These are phyloP conservation scores for Dryadomyces quercus-mongolicae DNA, from an alignment of 2,329 filamentous ascomycete species.

Conservation along the genomic window DNA sequence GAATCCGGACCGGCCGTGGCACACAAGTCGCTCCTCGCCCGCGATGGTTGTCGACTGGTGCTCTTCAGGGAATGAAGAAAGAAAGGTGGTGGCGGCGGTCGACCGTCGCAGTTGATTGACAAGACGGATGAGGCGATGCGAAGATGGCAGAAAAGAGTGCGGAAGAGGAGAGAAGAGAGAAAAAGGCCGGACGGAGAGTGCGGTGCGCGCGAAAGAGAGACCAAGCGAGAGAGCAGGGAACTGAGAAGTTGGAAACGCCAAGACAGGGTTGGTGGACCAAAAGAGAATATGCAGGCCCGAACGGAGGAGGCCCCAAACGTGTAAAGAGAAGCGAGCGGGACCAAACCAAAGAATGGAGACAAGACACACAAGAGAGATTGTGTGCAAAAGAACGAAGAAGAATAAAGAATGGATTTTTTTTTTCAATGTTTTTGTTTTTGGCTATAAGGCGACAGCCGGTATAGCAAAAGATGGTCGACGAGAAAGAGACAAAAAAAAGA, in stretches of 20 bases:
- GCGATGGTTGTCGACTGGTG: slow-evolving; percentile 7
- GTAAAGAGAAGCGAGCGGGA: not conserved
- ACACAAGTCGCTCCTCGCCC: slow-evolving; percentile 7
- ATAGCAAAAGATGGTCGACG: too few relatives aligned
- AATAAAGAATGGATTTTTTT: too few relatives aligned
- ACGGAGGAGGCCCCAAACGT: not conserved
- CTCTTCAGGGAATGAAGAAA: not conserved
- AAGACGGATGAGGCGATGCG: not conserved
- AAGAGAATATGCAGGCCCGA: not conserved
- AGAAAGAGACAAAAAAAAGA: too few relatives aligned
- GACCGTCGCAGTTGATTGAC: not conserved
- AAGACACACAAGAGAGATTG: too few relatives aligned
- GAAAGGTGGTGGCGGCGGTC: not conserved
- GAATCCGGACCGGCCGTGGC: slow-evolving; percentile 4
- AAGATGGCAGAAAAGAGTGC: not conserved
- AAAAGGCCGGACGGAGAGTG: not conserved
- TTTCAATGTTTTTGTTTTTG: too few relatives aligned
- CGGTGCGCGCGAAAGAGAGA: not conserved
- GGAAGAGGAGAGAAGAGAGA: not conserved
- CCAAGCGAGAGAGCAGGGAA: not conserved
- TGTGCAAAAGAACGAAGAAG: too few relatives aligned
- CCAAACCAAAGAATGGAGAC: not conserved
- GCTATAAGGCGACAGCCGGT: too few relatives aligned
- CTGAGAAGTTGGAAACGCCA: not conserved
- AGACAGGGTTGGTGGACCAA: not conserved